phyloP scores from a whole-genome alignment of 73 alveolate genomes.

The Paramecium sexaurelia region DNA sequence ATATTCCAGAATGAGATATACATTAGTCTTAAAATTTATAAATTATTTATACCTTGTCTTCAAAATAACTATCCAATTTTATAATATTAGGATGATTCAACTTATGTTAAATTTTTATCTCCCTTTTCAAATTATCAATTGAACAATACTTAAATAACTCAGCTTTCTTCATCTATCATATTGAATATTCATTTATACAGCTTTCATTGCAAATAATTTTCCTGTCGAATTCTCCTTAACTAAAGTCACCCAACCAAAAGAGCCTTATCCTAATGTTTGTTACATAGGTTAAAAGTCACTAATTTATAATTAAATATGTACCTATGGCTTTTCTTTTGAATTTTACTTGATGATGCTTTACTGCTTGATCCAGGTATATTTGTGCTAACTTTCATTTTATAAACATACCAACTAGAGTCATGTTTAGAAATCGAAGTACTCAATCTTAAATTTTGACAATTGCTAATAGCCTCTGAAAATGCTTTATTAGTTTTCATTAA shows the following conservation, averaged over 20 bases:
- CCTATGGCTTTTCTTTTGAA: not conserved
- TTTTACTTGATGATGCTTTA: not conserved
- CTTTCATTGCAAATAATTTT: slow-evolving; percentile 25
- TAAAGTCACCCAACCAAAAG: slow-evolving; percentile 53
- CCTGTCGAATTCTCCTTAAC: not conserved
- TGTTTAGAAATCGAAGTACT: not conserved
- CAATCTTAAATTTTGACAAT: not conserved
- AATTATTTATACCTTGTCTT: slow-evolving; percentile 61
- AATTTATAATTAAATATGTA: not conserved
- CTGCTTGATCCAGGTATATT: slow-evolving; percentile 36
- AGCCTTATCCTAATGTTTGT: slow-evolving; percentile 41
- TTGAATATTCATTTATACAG: not conserved
- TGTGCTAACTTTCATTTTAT: not conserved
- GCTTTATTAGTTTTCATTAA: not conserved
- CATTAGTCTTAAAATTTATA: not conserved
- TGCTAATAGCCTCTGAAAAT: not conserved
- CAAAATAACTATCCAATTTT: slow-evolving; percentile 75
- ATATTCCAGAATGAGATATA: slow-evolving; percentile 77
- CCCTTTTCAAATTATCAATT: slow-evolving; percentile 59
- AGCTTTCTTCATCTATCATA: slow-evolving; percentile 30
- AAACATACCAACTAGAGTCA: not conserved
- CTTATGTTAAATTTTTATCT: slow-evolving; percentile 73
- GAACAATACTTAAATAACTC: slow-evolving; percentile 39
- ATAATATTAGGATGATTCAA: slow-evolving; percentile 80
- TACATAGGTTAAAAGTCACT: slow-evolving; percentile 30